phyloP scores from a whole-genome alignment of 441 rosid species.

The Populus hybrid region DNA sequence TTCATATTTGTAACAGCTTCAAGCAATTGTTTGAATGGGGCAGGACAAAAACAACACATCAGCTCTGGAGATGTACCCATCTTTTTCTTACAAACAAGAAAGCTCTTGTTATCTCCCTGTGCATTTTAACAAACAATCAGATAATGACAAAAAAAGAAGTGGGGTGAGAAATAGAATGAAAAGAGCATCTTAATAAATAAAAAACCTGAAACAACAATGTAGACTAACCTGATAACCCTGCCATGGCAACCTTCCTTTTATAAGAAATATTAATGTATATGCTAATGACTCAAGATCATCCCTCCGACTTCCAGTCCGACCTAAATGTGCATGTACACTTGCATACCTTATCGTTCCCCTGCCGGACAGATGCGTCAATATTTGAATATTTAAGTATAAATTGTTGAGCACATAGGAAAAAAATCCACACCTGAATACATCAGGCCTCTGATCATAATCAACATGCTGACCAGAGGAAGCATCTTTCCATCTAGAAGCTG shows the following conservation, averaged over 20 bases:
- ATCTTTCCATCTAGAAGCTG: constrained; percentile 98
- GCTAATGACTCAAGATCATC: constrained; percentile 95
- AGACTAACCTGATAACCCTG: constrained; percentile 77
- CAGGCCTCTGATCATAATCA: constrained; percentile 95
- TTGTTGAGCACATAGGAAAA: not conserved
- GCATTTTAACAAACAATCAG: constrained; percentile 18
- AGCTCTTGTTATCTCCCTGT: constrained; percentile 91
- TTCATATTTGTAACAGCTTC: constrained; percentile 82
- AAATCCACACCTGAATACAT: constrained; percentile 67
- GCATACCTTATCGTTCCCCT: constrained; percentile 95
- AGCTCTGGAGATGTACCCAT: constrained; percentile 82
- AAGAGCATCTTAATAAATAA: constrained; percentile 3
- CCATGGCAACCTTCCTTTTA: constrained; percentile 87
- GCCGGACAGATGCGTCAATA: constrained; percentile 24
- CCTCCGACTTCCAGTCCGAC: constrained; percentile 85
- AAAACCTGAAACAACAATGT: not conserved
- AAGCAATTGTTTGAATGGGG: constrained; percentile 70
- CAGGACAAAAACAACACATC: constrained; percentile 79
- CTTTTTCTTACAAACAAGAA: constrained; percentile 88
- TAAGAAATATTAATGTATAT: constrained; percentile 76
- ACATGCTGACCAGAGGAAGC: constrained; percentile 82
- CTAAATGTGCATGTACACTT: constrained; percentile 90
- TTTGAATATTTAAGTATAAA: constrained; percentile 8
- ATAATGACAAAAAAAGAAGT: not conserved
- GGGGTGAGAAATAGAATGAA: constrained; percentile 8